Conservation (phyloP, 352 stramenopile species). For the Globisporangium canariense region DNA sequence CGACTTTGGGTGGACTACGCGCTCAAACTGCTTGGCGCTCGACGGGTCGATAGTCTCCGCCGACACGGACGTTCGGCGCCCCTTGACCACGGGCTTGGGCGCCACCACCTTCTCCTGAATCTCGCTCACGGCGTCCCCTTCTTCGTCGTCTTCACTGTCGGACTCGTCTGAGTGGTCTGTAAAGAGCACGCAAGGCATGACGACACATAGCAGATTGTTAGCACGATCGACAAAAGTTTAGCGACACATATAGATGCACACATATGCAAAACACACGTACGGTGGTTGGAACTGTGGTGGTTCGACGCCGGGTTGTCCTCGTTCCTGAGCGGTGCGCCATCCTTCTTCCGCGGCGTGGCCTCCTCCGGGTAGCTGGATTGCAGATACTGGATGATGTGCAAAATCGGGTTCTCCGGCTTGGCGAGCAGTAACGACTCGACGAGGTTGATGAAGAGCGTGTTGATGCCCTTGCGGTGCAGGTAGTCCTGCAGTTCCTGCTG, state of each 20-base stretch:
- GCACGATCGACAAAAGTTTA: too few relatives aligned
- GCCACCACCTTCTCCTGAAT: conserved; percentile 58
- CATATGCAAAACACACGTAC: conserved; percentile 1
- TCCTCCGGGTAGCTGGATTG: conserved; percentile 87
- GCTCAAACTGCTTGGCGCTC: conserved; percentile 79
- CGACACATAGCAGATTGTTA: not conserved
- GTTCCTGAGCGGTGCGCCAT: conserved; percentile 23
- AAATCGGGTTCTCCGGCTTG: conserved; percentile 88
- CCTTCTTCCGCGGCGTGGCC: conserved; percentile 43
- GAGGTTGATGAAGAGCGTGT: conserved; percentile 91
- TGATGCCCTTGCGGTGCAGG: conserved; percentile 90
- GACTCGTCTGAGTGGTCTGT: conserved; percentile 85
- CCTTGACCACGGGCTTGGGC: conserved; percentile 72
- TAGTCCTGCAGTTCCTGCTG: conserved; percentile 91
- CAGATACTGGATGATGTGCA: conserved; percentile 89
- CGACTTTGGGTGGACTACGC: conserved; percentile 84
- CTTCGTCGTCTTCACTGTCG: conserved; percentile 84
- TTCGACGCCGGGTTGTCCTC: conserved; percentile 47
- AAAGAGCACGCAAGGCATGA: conserved; percentile 9
- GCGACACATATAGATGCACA: not conserved
- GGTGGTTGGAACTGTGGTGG: conserved; percentile 20
- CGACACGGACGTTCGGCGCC: conserved; percentile 86
- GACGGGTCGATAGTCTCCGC: conserved; percentile 83
- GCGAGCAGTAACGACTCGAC: conserved; percentile 88
- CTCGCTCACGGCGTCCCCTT: conserved; percentile 75